Base-by-base conservation (phyloP, 371 early-diverging fungal genomes). In the Parasitella parasitica region DNA sequence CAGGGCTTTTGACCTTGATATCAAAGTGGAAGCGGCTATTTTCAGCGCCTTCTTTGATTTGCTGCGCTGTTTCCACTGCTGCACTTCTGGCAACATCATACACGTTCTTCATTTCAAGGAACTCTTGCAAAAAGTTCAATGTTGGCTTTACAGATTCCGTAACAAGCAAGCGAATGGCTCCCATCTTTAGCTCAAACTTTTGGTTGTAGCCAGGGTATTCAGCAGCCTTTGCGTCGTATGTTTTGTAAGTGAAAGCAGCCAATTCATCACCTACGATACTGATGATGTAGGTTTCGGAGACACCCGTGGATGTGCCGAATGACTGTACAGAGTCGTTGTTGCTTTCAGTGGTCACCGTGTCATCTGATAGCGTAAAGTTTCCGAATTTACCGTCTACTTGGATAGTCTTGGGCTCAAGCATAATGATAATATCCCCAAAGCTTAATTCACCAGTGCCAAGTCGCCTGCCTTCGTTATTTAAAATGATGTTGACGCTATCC, bases 81-180 rank as follows among this genome's bases (percentile, higher is more conserved):
- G 94, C 93, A 26, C 80, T 77, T 8, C 97, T 79, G 2, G 97
- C 97, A 6, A 88, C 77, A 61, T 97, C 97, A 61, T 93, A 90
- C 2, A 96, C 75, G 15, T 83, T 80, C 53, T 96, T 93, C 95
- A 97, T 95, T 39, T 86, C 82, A 2, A 92, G 84, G 74, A 98
- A 93, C 54, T 91, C 84, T 48, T 79, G 81, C 22, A 92, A 80
- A 66, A 86, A 95, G 26, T 62, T 70, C 35, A 87, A 67, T 7
- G 83, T 72, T 6, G 72, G 76, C 49, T 73, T 73, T 2, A 87
- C 66, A 6, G 88, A 76, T 5, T 86, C 80, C 34, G 86, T 81
- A 11, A 88, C 64, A 58, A 86, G 81, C 11, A 92, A 26, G 13
- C 78, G 81, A 27, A 90, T 79, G 0, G 93, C 86, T 0, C 89